Evolutionary conservation across 1,284 basidiomycete species (phyloP).

Genomic region (Apiotrichum sp.): DNA sequence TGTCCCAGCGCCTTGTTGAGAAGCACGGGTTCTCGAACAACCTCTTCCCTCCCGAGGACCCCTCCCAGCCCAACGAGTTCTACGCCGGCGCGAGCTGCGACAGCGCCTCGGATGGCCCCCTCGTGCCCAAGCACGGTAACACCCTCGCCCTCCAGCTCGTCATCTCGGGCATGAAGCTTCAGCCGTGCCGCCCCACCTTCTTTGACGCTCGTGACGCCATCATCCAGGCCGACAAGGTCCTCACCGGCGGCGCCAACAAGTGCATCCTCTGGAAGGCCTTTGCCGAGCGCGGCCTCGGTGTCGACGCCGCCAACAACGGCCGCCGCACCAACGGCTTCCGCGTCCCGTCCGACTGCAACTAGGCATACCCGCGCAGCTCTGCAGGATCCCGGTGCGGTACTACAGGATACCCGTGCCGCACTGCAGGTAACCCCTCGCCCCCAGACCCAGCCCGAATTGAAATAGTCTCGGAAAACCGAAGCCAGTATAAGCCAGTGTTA

Average conservation of each 20-base stretch:
- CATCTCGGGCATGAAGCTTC: conserved; percentile 86
- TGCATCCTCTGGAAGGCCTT: conserved; percentile 88
- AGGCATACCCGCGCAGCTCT: background rate
- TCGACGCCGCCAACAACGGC: conserved; percentile 88
- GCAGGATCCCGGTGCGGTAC: no score
- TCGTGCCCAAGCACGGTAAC: conserved; percentile 88
- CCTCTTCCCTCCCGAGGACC: conserved; percentile 67
- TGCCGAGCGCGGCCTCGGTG: conserved; percentile 70
- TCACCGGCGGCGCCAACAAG: conserved; percentile 86
- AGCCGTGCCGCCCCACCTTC: conserved; percentile 85
- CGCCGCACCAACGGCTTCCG: conserved; percentile 50
- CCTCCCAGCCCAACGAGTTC: conserved; percentile 55
- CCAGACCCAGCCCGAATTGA: no score
- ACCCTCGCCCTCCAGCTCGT: conserved; percentile 80
- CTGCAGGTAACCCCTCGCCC: no score
- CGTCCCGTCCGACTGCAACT: conserved; percentile 46
- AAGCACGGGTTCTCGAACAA: conserved; percentile 72
- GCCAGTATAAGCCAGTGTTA: no score
- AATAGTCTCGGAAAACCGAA: no score
- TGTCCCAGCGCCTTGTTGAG: conserved; percentile 66
- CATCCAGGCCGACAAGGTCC: conserved; percentile 80
- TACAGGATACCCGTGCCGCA: no score
- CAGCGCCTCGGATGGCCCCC: conserved; percentile 51
- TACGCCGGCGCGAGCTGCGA: conserved; percentile 50
- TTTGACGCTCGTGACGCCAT: conserved; percentile 89